A percentile compares a stretch with the other conserved stretches of the same genome.
These are phyloP conservation scores for Emmonsiellopsis sp. DNA, from an alignment of 2,329 filamentous ascomycete species.

Conservation along the genomic window DNA sequence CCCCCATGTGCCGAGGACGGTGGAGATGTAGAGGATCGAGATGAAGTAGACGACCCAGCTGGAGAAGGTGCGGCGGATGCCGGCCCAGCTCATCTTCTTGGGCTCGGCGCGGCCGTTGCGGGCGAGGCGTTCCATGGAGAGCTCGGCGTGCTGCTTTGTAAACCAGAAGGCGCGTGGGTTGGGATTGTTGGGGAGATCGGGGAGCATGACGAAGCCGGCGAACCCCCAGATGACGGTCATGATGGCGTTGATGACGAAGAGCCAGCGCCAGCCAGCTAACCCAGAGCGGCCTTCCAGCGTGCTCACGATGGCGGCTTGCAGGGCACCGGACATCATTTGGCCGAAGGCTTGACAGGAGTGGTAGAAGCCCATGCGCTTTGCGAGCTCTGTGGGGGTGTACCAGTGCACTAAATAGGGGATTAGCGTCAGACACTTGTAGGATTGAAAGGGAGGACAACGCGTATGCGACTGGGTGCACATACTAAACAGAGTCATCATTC, in stretches of 20 bases:
- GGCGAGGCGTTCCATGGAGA: not conserved
- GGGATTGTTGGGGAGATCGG: not conserved
- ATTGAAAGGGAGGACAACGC: not conserved
- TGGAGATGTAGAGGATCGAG: not conserved
- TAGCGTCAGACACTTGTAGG: not conserved
- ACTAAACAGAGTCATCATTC: slow-evolving; percentile 24
- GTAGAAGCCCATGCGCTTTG: slow-evolving; percentile 25
- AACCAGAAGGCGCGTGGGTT: not conserved
- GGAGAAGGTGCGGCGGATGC: not conserved
- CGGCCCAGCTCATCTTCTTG: not conserved
- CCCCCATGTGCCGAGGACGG: not conserved
- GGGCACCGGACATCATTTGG: slow-evolving; percentile 22
- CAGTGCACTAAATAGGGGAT: slow-evolving; percentile 18
- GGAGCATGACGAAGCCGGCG: not conserved
- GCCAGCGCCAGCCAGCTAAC: slow-evolving; percentile 27
- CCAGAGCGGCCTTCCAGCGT: slow-evolving; percentile 22
- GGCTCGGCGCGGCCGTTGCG: not conserved
- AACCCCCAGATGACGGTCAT: slow-evolving; percentile 27
- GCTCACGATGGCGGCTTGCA: slow-evolving; percentile 22
- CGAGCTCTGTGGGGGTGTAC: slow-evolving; percentile 29
- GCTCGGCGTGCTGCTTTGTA: not conserved
- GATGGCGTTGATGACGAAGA: slow-evolving; percentile 30
- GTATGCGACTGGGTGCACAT: not conserved
- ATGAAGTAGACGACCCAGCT: not conserved
- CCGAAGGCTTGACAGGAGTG: slow-evolving; percentile 21